Evolutionary conservation across 768 basidiomycete species (phyloP).

Genomic region (Serendipita sp.): DNA sequence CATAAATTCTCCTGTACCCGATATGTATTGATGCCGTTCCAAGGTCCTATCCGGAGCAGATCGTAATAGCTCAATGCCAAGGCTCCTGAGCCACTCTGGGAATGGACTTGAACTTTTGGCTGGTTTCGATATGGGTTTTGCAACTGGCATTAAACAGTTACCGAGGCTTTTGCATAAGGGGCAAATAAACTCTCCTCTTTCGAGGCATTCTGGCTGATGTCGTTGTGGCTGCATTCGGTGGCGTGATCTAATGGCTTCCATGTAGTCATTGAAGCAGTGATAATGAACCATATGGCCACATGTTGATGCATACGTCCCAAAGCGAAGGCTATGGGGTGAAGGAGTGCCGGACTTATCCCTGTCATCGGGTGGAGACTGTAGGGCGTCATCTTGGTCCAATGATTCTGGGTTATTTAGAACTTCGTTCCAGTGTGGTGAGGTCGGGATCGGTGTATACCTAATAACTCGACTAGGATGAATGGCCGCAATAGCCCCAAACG

Average conservation of each 20-base stretch:
- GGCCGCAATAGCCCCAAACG: conserved; percentile 77
- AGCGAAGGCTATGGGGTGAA: conserved; percentile 29
- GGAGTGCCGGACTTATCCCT: conserved; percentile 18
- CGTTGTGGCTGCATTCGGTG: conserved; percentile 79
- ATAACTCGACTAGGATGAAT: conserved; percentile 79
- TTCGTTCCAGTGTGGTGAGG: conserved; percentile 46
- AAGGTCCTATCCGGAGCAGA: conserved; percentile 57
- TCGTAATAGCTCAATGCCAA: conserved; percentile 79
- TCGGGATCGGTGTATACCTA: conserved; percentile 45
- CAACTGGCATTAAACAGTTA: conserved; percentile 81
- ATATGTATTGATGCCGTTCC: conserved; percentile 58
- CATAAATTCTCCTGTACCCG: conserved; percentile 74
- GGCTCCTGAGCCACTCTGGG: conserved; percentile 77
- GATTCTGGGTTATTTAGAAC: conserved; percentile 44
- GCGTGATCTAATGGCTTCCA: conserved; percentile 66
- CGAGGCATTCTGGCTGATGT: conserved; percentile 89
- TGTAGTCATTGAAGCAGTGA: conserved; percentile 85
- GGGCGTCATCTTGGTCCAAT: conserved; percentile 35
- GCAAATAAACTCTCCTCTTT: conserved; percentile 87
- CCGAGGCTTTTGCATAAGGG: conserved; percentile 94
- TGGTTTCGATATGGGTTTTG: conserved; percentile 27
- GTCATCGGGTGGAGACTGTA: conserved; percentile 16
- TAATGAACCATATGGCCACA: conserved; percentile 98
- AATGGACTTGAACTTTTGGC: conserved; percentile 45
- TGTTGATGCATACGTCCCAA: conserved; percentile 73